Conservation (phyloP, 495 filamentous ascomycete genomes). For the Daldinia caldariorum region DNA sequence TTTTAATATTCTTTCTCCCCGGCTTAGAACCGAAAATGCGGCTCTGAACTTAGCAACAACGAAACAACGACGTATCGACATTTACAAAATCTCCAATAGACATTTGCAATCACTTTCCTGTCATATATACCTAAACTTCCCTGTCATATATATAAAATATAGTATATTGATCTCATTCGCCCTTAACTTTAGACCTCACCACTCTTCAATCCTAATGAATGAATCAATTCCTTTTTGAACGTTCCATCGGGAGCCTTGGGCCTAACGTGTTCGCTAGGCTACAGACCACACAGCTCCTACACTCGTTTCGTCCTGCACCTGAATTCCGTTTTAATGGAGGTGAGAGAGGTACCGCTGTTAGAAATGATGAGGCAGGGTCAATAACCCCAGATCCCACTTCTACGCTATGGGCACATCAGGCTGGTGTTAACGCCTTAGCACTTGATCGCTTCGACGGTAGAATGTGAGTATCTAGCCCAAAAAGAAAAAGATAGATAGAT, state of each 20-base stretch:
- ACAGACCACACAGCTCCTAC: constrained; percentile 66
- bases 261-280: constrained; percentile 70
- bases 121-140: neutral
- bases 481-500: no score
- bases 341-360: constrained; percentile 48
- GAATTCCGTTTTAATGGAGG: constrained; percentile 73
- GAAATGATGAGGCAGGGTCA: constrained; percentile 32
- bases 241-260: constrained; percentile 70
- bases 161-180: neutral
- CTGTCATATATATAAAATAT: neutral
- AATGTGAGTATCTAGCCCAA: constrained; percentile 63
- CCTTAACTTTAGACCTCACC: constrained; percentile 3
- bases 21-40: constrained; percentile 24
- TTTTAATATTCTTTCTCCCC: constrained; percentile 12
- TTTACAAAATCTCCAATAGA: neutral
- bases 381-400: constrained; percentile 37
- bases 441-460: constrained; percentile 81
- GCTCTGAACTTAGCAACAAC: constrained; percentile 34
- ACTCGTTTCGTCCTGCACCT: constrained; percentile 67
- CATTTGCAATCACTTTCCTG: neutral
- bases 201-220: constrained; percentile 65
- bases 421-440: constrained; percentile 78
- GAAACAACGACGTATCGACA: no score
- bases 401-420: constrained; percentile 69
- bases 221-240: constrained; percentile 80